Conservation (phyloP, 306 rosid species). For the Cucumis hystrix region DNA sequence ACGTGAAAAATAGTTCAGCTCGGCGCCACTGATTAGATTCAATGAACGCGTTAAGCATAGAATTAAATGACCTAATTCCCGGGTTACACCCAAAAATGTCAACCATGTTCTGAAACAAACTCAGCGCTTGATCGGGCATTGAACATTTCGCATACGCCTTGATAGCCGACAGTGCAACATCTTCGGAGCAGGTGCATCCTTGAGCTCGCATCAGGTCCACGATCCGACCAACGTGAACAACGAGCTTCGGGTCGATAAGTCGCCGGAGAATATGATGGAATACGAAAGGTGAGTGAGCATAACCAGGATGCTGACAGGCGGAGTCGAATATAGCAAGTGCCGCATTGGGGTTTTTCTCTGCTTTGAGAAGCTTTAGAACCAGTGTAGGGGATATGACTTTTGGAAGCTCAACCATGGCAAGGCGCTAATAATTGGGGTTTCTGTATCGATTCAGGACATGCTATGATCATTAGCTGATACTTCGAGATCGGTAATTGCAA, state of each 20-base stretch:
- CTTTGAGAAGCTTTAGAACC: slow-evolving; percentile 55
- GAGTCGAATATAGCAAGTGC: slow-evolving; percentile 64
- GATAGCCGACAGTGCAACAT: slow-evolving; percentile 50
- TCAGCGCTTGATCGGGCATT: slow-evolving; percentile 60
- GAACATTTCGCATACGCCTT: slow-evolving; percentile 64
- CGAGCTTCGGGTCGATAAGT: slow-evolving; percentile 29
- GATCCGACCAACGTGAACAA: slow-evolving; percentile 29
- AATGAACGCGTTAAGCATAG: slow-evolving; percentile 56
- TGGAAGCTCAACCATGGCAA: slow-evolving; percentile 55
- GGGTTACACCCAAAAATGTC: slow-evolving; percentile 68
- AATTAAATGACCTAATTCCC: slow-evolving; percentile 46
- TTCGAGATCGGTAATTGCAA: neutral
- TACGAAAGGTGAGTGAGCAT: slow-evolving; percentile 33
- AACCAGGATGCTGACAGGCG: slow-evolving; percentile 38
- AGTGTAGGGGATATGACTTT: slow-evolving; percentile 39
- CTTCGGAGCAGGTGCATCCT: slow-evolving; percentile 54
- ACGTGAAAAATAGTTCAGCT: slow-evolving; percentile 43
- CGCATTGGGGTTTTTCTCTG: slow-evolving; percentile 36
- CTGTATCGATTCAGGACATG: neutral
- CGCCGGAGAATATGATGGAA: slow-evolving; percentile 68
- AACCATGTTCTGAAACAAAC: slow-evolving; percentile 47
- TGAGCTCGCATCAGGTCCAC: slow-evolving; percentile 35
- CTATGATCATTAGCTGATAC: neutral
- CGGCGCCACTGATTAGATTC: slow-evolving; percentile 64
- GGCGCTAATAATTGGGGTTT: neutral